Evolutionary conservation across 129 eudicot genomes (phyloP).

Genomic region (Cynara cardunculus): DNA sequence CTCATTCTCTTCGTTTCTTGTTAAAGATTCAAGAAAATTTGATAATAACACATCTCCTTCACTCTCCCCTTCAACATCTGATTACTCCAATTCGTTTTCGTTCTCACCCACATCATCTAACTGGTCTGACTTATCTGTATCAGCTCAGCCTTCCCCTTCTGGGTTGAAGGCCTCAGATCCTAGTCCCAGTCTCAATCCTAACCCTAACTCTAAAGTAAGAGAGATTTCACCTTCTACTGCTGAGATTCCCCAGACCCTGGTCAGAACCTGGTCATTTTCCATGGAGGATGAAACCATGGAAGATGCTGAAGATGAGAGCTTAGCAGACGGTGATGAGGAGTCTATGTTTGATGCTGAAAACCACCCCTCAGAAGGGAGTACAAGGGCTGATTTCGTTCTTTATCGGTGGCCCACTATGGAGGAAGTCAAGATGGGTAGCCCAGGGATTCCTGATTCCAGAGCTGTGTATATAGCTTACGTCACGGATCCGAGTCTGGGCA

Average conservation of each 20-base stretch:
- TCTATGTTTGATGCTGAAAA: conserved; percentile 17
- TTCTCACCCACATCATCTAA: conserved; percentile 81
- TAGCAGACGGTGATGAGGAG: neutral
- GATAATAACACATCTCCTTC: conserved; percentile 56
- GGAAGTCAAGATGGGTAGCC: conserved; percentile 25
- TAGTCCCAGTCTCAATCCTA: conserved; percentile 12
- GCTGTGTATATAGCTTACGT: conserved; percentile 23
- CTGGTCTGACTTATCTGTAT: conserved; percentile 75
- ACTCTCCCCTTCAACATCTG: conserved; percentile 86
- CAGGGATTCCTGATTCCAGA: conserved; percentile 27
- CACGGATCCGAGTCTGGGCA: neutral
- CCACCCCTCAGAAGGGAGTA: neutral
- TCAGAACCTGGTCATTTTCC: conserved; percentile 36
- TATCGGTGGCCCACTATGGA: conserved; percentile 33
- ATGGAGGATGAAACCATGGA: conserved; percentile 36
- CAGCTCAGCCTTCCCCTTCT: conserved; percentile 56
- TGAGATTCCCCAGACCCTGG: conserved; percentile 12
- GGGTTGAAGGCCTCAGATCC: conserved; percentile 41
- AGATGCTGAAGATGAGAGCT: conserved; percentile 20
- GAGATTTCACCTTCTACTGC: conserved; percentile 4
- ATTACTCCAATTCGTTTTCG: conserved; percentile 65
- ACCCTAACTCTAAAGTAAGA: conserved; percentile 6
- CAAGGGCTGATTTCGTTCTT: conserved; percentile 9
- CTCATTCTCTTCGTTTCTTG: conserved; percentile 48
- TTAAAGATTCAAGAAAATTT: conserved; percentile 44